These are phyloP conservation scores for Yamadazyma dushanensis DNA, from an alignment of 1,139 yeast genomes.

Conservation along the genomic window DNA sequence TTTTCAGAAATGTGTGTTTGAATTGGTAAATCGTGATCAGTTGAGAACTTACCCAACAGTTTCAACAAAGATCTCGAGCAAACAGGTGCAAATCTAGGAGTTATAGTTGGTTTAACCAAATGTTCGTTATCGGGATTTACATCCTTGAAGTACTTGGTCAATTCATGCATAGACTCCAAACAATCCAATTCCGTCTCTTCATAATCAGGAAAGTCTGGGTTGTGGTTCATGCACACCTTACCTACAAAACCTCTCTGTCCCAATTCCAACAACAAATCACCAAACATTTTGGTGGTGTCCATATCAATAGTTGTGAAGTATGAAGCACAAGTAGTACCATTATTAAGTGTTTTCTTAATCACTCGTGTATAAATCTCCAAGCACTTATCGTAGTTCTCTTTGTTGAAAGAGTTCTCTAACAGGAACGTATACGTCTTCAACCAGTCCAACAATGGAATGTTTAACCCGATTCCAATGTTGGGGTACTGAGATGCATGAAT, in stretches of 20 bases:
- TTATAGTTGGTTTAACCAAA: conserved; percentile 69
- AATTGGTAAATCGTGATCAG: conserved; percentile 54
- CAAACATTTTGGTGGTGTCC: conserved; percentile 71
- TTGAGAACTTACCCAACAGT: conserved; percentile 63
- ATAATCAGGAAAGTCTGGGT: conserved; percentile 65
- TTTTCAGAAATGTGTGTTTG: conserved; percentile 94
- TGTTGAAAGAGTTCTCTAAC: conserved; percentile 55
- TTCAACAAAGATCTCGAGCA: conserved; percentile 65
- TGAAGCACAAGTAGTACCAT: conserved; percentile 91
- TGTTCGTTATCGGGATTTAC: conserved; percentile 51
- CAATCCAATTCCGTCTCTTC: conserved; percentile 65
- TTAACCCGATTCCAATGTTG: conserved; percentile 88
- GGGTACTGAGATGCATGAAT: conserved; percentile 97
- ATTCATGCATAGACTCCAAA: conserved; percentile 52
- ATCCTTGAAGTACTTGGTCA: conserved; percentile 55
- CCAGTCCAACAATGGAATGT: conserved; percentile 87
- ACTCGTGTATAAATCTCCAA: conserved; percentile 60
- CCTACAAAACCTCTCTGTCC: conserved; percentile 94
- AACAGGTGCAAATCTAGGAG: conserved; percentile 94
- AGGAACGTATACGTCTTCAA: conserved; percentile 85
- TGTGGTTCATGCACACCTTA: conserved; percentile 83
- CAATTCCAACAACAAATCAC: conserved; percentile 59
- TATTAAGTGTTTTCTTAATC: conserved; percentile 60
- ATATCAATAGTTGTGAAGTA: conserved; percentile 89
- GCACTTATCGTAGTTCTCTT: conserved; percentile 53